These are phyloP conservation scores for Pezicula neosporulosa DNA, from an alignment of 2,329 filamentous ascomycete genomes.

Conservation along the genomic window DNA sequence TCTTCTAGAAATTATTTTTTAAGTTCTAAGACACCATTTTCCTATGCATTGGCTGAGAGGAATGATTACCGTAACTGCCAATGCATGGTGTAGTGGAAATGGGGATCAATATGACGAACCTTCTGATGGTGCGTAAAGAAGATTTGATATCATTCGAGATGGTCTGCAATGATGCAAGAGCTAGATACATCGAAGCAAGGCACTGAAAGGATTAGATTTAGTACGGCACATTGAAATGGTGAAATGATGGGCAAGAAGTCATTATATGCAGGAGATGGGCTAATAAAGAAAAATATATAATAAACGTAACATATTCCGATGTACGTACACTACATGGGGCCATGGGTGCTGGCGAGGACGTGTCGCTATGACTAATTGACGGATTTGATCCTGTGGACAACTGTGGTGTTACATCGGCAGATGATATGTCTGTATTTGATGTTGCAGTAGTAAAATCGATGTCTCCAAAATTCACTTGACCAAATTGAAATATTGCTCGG, in stretches of 20 bases:
- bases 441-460: slow-evolving; percentile 6
- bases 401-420: slow-evolving; percentile 3
- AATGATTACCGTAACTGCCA: too few relatives aligned
- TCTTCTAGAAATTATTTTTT: too few relatives aligned
- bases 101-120: too few relatives aligned
- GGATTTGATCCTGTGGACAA: slow-evolving; percentile 10
- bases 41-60: too few relatives aligned
- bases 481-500: slow-evolving; percentile 10
- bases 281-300: too few relatives aligned
- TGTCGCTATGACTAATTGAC: slow-evolving; percentile 13
- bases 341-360: slow-evolving; percentile 4
- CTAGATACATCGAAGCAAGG: slow-evolving; percentile 26
- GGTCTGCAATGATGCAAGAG: slow-evolving; percentile 23
- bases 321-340: neutral
- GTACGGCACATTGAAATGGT: too few relatives aligned
- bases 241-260: too few relatives aligned
- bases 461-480: slow-evolving; percentile 12
- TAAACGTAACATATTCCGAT: too few relatives aligned
- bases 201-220: slow-evolving; percentile 17
- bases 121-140: slow-evolving; percentile 21
- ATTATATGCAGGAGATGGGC: too few relatives aligned
- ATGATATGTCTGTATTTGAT: neutral
- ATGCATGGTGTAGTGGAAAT: too few relatives aligned
- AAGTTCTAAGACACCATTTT: too few relatives aligned
- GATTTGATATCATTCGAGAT: slow-evolving; percentile 23